These are phyloP conservation scores for Candida gorgasii DNA, from an alignment of 805 yeast species.

Conservation along the genomic window DNA sequence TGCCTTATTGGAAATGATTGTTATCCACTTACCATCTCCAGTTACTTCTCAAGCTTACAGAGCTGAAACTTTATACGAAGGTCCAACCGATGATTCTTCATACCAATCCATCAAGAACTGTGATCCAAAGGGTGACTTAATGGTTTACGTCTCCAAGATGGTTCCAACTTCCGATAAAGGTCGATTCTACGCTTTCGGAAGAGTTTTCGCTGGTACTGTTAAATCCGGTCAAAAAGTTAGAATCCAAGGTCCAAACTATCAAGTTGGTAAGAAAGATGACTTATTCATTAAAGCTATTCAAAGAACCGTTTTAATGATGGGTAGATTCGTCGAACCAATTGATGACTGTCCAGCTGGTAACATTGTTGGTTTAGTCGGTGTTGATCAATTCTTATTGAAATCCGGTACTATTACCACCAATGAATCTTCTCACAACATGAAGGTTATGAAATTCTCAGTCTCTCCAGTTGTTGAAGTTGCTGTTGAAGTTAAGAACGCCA, in stretches of 20 bases:
- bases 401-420: constrained; percentile 98
- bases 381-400: constrained; percentile 98
- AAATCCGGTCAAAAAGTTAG: constrained; percentile 98
- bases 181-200: constrained; percentile 99
- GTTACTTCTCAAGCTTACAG: constrained; percentile 99
- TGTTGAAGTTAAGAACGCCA: constrained; percentile 99
- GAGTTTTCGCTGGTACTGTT: constrained; percentile 99
- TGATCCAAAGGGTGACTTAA: constrained; percentile 97
- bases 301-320: constrained; percentile 99
- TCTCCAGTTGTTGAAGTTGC: constrained; percentile 99
- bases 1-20: constrained; percentile 98
- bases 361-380: constrained; percentile 99
- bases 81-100: constrained; percentile 92
- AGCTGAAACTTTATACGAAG: constrained; percentile 98
- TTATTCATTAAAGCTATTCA: constrained; percentile 95
- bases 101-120: constrained; percentile 94
- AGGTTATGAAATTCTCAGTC: constrained; percentile 99
- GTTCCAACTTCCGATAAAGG: constrained; percentile 99
- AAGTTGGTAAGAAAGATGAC: constrained; percentile 98
- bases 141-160: constrained; percentile 99
- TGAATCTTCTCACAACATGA: constrained; percentile 98
- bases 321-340: constrained; percentile 95
- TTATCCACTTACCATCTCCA: constrained; percentile 98
- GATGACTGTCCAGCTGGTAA: constrained; percentile 99
- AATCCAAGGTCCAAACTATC: constrained; percentile 99